Evolutionary conservation across 2,329 filamentous ascomycete genomes (phyloP), one percentile per base, ranked within the genome.

Genomic region (Ceratocystis huliohia): DNA sequence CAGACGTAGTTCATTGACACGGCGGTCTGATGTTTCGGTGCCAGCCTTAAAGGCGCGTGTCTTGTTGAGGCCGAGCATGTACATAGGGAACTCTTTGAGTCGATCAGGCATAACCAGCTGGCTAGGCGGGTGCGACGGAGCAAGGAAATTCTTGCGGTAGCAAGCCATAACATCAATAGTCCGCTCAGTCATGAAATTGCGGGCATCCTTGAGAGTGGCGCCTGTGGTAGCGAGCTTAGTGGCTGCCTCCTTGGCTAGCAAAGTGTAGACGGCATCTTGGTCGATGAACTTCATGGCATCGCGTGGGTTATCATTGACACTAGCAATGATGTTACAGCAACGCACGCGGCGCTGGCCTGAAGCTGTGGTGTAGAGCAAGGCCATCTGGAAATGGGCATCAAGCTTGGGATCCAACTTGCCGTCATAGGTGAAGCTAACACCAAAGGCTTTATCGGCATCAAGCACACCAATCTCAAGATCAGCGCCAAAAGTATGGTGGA

Each of bases 321-420:
- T 93, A 1, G 94, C 93, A 66, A 99, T 93, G 30, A 95, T 82
- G 74, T 99, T 99, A 73, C 87, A 90, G 76, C 94, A 99, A 68
- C 94, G 83, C 62, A 99, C 94, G 65, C 94, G 84, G 62, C 94
- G 86, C 76, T 99, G 86, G 3, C 94, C 94, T 63, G 83, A 87
- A 3, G 91, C 89, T 3, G 93, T 95, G 0, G 94, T 99, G 77
- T 99, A 99, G 1, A 99, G 82, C 2, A 99, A 79, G 1, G 94
- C 94, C 25, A 89, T 91, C 75, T 99, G 94, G 82, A 99, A 99
- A 77, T 99, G 94, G 6, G 93, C 93, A 75, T 99, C 94, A 25
- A 97, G 82, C 76, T 96, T 96, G 3, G 91, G 81, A 75, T 99
- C 94, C n/a, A 99, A 84, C 77, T 97, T 97, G 68, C 94, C 94